Evolutionary conservation across 257 asterid genomes (phyloP).

Genomic region (Petunia secreta): DNA sequence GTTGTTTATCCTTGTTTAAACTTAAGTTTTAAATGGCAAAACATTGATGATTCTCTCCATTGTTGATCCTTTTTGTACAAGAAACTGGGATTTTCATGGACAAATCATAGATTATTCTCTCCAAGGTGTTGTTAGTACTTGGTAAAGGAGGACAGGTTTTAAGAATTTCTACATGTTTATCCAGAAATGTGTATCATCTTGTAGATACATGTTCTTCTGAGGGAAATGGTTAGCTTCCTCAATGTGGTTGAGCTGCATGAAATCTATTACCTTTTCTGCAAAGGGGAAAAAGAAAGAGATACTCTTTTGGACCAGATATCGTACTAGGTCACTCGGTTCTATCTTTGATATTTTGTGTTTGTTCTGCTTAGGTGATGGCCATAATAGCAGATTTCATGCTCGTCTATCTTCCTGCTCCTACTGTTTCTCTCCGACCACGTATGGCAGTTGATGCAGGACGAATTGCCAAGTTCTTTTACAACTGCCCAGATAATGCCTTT

Average conservation of each 20-base stretch:
- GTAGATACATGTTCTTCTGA: background rate
- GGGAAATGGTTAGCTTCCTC: slow-evolving; percentile 10
- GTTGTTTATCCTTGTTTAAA: background rate
- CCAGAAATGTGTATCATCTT: slow-evolving; percentile 17
- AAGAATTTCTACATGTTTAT: slow-evolving; percentile 15
- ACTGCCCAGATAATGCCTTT: slow-evolving; percentile 92
- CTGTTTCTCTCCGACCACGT: slow-evolving; percentile 85
- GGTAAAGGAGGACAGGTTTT: background rate
- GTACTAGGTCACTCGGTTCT: background rate
- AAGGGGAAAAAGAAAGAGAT: background rate
- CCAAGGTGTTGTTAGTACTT: slow-evolving; percentile 5
- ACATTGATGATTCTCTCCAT: background rate
- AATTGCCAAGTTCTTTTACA: slow-evolving; percentile 73
- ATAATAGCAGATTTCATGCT: slow-evolving; percentile 97
- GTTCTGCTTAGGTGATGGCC: slow-evolving; percentile 73
- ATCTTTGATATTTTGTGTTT: slow-evolving; percentile 27
- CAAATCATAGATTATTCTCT: background rate
- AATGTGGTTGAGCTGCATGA: slow-evolving; percentile 15
- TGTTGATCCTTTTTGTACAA: background rate
- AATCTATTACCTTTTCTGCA: slow-evolving; percentile 5
- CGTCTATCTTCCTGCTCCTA: slow-evolving; percentile 96
- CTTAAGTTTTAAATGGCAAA: slow-evolving; percentile 14
- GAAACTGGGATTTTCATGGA: slow-evolving; percentile 12
- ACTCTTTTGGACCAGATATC: background rate
- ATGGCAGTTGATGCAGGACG: slow-evolving; percentile 73